Evolutionary conservation across 2,329 filamentous ascomycete species (phyloP).

Genomic region (Ceratocystis cubensis): DNA sequence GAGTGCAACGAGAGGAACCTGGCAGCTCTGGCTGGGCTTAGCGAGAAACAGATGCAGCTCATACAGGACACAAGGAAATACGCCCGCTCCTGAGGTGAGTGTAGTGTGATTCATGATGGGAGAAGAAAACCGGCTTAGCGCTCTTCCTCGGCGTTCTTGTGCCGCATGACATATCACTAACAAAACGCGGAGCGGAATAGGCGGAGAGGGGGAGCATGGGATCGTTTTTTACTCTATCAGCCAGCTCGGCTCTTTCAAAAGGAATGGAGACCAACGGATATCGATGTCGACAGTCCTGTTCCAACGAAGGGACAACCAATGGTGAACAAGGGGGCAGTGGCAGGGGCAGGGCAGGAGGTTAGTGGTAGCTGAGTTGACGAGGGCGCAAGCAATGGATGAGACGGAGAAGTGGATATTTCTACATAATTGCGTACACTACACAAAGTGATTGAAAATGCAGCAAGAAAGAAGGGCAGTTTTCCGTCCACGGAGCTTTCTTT

Average conservation of each 20-base stretch:
- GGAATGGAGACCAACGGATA: constrained; percentile 34
- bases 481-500: too few species aligned
- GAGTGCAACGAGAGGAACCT: constrained; percentile 45
- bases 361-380: too few species aligned
- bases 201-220: constrained; percentile 31
- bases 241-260: constrained; percentile 48
- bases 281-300: not conserved
- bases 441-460: too few species aligned
- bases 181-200: constrained; percentile 31
- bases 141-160: not conserved
- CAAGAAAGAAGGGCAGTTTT: too few species aligned
- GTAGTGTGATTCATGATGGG: too few species aligned
- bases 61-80: constrained; percentile 36
- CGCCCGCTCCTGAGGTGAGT: constrained; percentile 37
- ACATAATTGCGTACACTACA: too few species aligned
- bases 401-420: too few species aligned
- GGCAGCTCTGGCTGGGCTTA: constrained; percentile 38
- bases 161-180: not conserved
- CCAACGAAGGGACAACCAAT: too few species aligned
- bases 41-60: constrained; percentile 36
- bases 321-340: too few species aligned
- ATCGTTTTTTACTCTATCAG: constrained; percentile 48
- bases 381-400: too few species aligned
- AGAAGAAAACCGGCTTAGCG: constrained; percentile 21
- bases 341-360: too few species aligned